A percentile compares a stretch with the other conserved stretches of the same genome.
Conservation (phyloP, 2,329 filamentous ascomycete genomes). For the Zasmidium cellare region DNA sequence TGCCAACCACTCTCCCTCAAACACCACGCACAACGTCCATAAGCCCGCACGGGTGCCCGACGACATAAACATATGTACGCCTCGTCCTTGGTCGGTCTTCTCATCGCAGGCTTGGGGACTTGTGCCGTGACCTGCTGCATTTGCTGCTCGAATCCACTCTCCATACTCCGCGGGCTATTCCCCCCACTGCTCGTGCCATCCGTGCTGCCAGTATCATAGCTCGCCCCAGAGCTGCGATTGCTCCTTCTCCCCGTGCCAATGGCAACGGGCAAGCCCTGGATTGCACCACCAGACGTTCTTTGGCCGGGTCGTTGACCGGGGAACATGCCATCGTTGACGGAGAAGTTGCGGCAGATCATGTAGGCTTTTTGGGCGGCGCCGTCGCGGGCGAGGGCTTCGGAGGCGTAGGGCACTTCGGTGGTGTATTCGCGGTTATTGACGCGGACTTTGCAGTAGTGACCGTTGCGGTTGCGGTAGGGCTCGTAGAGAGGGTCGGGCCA, state of each 20-base stretch:
- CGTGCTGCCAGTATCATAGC: slow-evolving; percentile 52
- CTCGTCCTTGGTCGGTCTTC: slow-evolving; percentile 19
- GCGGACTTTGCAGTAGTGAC: slow-evolving; percentile 85
- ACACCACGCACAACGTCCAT: slow-evolving; percentile 46
- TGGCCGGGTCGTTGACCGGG: slow-evolving; percentile 57
- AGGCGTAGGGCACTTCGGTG: slow-evolving; percentile 81
- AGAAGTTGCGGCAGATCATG: slow-evolving; percentile 97
- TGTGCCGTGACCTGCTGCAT: slow-evolving; percentile 25
- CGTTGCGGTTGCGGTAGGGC: slow-evolving; percentile 69
- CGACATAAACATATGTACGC: slow-evolving; percentile 33
- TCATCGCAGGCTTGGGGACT: slow-evolving; percentile 14
- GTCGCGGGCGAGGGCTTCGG: slow-evolving; percentile 80
- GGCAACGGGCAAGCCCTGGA: slow-evolving; percentile 64
- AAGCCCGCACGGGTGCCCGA: slow-evolving; percentile 39
- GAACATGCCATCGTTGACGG: slow-evolving; percentile 91
- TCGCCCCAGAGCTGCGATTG: slow-evolving; percentile 44
- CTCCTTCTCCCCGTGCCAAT: slow-evolving; percentile 61
- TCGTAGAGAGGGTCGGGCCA: slow-evolving; percentile 92
- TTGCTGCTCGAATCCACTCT: slow-evolving; percentile 44
- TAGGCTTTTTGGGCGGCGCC: slow-evolving; percentile 95
- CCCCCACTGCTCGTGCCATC: slow-evolving; percentile 49
- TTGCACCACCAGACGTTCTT: slow-evolving; percentile 42
- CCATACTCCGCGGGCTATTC: slow-evolving; percentile 54
- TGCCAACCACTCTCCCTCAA: slow-evolving; percentile 44
- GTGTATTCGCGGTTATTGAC: slow-evolving; percentile 97